Evolutionary conservation across 257 asterid genomes (phyloP).

Genomic region (Scutellaria barbata): DNA sequence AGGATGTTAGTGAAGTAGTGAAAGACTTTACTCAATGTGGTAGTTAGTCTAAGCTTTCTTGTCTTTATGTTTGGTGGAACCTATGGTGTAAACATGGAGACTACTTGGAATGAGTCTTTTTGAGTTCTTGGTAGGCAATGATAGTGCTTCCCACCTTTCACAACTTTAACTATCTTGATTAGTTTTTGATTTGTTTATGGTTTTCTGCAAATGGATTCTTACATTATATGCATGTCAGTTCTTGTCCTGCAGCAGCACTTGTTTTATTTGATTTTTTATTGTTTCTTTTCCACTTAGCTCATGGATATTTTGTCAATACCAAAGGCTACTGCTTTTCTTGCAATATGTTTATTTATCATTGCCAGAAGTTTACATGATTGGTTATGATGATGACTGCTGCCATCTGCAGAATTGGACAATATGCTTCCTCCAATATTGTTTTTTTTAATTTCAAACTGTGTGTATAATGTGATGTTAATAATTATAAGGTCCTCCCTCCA

Average conservation of each 20-base stretch:
- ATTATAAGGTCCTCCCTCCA: too few relatives aligned
- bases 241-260: conserved; percentile 51
- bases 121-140: conserved; percentile 45
- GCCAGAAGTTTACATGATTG: conserved; percentile 24
- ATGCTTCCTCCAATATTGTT: not conserved
- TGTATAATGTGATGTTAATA: not conserved
- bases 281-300: conserved; percentile 30
- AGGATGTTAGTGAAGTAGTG: conserved; percentile 8
- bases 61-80: conserved; percentile 32
- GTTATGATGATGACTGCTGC: conserved; percentile 19
- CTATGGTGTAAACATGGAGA: conserved; percentile 34
- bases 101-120: conserved; percentile 30
- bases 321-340: conserved; percentile 30
- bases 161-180: conserved; percentile 51
- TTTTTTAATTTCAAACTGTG: not conserved
- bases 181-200: conserved; percentile 46
- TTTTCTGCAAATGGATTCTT: conserved; percentile 58
- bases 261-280: conserved; percentile 24
- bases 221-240: conserved; percentile 60
- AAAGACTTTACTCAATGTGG: conserved; percentile 21
- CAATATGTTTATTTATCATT: not conserved
- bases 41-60: conserved; percentile 22
- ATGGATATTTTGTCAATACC: conserved; percentile 22
- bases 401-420: conserved; percentile 5
- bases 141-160: conserved; percentile 65